Conservation (phyloP, 2,329 filamentous ascomycete genomes). For the Sporothrix globosa region DNA sequence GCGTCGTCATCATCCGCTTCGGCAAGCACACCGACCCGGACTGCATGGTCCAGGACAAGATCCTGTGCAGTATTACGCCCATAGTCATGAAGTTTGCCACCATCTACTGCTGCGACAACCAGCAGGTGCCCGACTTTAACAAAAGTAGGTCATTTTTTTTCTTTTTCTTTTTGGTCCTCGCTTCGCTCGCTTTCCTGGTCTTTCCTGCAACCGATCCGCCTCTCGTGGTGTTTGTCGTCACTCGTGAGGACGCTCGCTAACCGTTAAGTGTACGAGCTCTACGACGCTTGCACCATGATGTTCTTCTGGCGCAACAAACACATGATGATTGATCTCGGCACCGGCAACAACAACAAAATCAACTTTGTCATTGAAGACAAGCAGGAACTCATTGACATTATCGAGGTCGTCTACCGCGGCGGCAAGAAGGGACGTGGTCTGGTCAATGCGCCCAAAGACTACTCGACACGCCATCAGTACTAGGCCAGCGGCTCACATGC, state of each 20-base stretch:
- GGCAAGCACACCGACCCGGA: conserved; percentile 83
- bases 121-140: conserved; percentile 89
- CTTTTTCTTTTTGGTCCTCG: not conserved
- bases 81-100: conserved; percentile 90
- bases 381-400: conserved; percentile 96
- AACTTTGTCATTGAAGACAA: conserved; percentile 75
- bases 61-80: conserved; percentile 92
- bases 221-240: conserved; percentile 44
- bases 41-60: conserved; percentile 78
- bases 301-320: conserved; percentile 96
- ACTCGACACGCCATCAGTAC: conserved; percentile 70
- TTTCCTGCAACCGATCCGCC: conserved; percentile 46
- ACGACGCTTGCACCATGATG: conserved; percentile 81
- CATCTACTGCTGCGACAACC: conserved; percentile 92
- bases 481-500: conserved; percentile 41
- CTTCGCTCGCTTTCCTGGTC: not conserved
- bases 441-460: conserved; percentile 91
- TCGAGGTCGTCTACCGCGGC: conserved; percentile 97
- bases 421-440: conserved; percentile 97
- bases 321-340: conserved; percentile 98
- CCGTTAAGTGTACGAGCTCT: conserved; percentile 74
- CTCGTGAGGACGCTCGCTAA: conserved; percentile 51
- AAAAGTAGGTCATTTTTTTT: conserved; percentile 46
- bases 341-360: conserved; percentile 84
- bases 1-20: conserved; percentile 91